A percentile compares a stretch with the other conserved stretches of the same genome.
Evolutionary conservation across 2,329 filamentous ascomycete species (phyloP).

Genomic region (Aspergillus terreus): DNA sequence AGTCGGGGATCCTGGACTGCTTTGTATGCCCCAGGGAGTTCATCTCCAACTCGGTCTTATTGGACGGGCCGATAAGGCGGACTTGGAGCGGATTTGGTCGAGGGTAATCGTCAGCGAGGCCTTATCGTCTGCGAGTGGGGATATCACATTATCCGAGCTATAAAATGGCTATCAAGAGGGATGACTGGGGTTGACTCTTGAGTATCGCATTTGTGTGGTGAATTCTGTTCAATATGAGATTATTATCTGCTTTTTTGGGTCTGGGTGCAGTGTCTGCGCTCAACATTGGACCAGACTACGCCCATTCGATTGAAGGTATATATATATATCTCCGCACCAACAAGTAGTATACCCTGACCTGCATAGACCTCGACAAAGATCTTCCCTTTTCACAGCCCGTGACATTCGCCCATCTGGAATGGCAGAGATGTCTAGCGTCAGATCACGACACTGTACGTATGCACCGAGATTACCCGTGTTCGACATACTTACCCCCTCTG

Average conservation of each 20-base stretch:
- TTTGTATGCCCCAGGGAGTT: neutral
- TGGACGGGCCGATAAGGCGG: neutral
- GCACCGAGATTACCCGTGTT: neutral
- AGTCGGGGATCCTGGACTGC: neutral
- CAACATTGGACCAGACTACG: conserved; percentile 19
- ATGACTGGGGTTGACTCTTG: neutral
- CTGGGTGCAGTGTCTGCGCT: neutral
- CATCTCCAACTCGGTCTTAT: neutral
- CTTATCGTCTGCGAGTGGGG: neutral
- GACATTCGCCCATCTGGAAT: conserved; percentile 26
- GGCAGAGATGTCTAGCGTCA: conserved; percentile 24
- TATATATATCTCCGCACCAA: neutral
- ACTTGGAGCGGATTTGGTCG: neutral
- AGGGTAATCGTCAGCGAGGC: neutral
- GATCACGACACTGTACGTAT: neutral
- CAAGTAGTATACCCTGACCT: neutral
- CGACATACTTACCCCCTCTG: neutral
- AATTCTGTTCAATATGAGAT: neutral
- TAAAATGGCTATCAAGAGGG: neutral
- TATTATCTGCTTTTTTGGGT: neutral
- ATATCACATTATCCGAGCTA: neutral
- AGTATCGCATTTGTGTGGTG: neutral
- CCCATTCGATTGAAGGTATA: conserved; percentile 19
- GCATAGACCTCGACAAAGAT: conserved; percentile 24
- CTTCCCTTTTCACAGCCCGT: conserved; percentile 22